Evolutionary conservation across 1,284 basidiomycete species (phyloP), one percentile per base, ranked within the genome.

Genomic region (Taiwanofungus camphoratus): DNA sequence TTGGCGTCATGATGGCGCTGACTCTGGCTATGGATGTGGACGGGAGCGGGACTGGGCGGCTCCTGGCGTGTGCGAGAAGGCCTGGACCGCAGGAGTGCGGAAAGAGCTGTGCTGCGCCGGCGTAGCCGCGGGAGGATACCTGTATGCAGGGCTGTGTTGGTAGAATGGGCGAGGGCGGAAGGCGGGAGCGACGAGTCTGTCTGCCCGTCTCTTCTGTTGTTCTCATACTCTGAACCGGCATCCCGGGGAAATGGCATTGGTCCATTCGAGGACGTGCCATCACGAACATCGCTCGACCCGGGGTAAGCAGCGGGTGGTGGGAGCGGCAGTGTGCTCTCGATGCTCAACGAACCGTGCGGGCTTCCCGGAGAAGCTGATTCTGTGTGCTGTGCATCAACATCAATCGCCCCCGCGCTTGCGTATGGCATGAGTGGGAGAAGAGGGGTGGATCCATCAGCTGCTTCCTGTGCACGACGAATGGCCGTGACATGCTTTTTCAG

Each of bases 401-500:
- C 35, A n/a, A n/a, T n/a, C 6, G 36, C 19, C 2, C 16, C 21
- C 3, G 22, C 30, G 22, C 37, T 44, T 5, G 36, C 22, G 6
- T 15, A 37, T 36, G 41, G 40, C 36, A 30, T 34, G 16, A 34
- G 52, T 23, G 44, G 46, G 29, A 36, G 39, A 8, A 34, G 26
- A 19, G 44, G 45, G 16, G 40, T 41, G 18, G 32, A 29, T n/a
- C 41, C 44, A 8, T 36, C 35, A 21, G 15, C 33, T 21, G 48
- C 38, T 42, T 69, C 62, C 46, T 71, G 65, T 0, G 64, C 65
- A 39, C 65, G 66, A 15, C 73, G 73, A 43, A 88, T 77, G 1
- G 70, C 71, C 3, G 69, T 68, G 18, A 89, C 82, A 15, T 72
- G 69, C 51, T 79, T 82, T 62, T 88, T 88, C 18, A 90, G 73